Evolutionary conservation across 2,329 filamentous ascomycete species (phyloP), one percentile per base, ranked within the genome.

Genomic region (Chaetomium strumarium): DNA sequence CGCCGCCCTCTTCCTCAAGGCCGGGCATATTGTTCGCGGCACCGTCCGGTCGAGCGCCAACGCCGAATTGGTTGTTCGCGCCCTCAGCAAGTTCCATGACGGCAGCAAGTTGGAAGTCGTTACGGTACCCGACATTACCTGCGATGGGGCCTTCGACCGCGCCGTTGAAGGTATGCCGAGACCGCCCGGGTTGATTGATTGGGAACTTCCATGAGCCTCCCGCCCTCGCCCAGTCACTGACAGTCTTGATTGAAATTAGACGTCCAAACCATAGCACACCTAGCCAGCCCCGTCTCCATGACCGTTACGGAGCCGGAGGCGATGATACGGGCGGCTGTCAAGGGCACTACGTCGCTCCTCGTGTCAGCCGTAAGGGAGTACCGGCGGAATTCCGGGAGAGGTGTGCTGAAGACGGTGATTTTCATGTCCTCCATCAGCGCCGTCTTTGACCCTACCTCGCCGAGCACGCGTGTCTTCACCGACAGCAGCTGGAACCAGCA

Each of bases 11-110:
- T 62, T 72, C 14, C 65, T 75, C 2, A 14, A 57, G 5, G 53
- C 63, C 2, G 71, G 70, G 8, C 71, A 71, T 55, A 58, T 50
- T 10, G 71, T 73, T 17, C 61, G 70, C n/a, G 71, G 70, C 17
- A 72, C 70, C 14, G 71, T 72, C 6, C 65, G 70, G 14, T 60
- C 60, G 24, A 50, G 54, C 2, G 33, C 55, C 48, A 69, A 67
- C 38, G 52, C 53, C 12, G 50, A 58, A 2, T 17, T 14, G 39
- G 39, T 41, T 4, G 20, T 24, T 2, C 17, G 14, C 8, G 50
- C 55, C 20, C 52, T 62, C 2, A 13, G 54, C 19, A 19, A 52
- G 11, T 56, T 52, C 36, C 48, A 53, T 9, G 46, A 57, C 34
- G 49, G 42, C 2, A 38, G 44, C 49, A 40, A 45, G 7, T 43